A percentile compares a stretch with the other conserved stretches of the same genome.
phyloP scores from a whole-genome alignment of 768 basidiomycete genomes.

The Termitomyces sp. region DNA sequence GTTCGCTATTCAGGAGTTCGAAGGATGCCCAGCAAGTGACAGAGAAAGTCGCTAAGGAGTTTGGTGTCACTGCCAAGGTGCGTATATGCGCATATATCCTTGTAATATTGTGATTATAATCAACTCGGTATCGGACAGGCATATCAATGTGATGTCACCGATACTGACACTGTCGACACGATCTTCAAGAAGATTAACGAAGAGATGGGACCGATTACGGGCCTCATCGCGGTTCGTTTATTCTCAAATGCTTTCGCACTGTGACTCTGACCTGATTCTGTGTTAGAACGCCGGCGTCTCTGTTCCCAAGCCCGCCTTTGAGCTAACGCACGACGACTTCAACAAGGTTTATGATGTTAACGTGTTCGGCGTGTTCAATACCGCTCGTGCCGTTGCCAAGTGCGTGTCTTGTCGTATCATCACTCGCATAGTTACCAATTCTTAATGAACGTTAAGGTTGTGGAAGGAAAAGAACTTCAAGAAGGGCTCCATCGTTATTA shows the following conservation, averaged over 20 bases:
- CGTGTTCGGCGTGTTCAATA: slow-evolving; percentile 67
- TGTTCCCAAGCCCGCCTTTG: slow-evolving; percentile 58
- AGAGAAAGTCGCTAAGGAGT: slow-evolving; percentile 43
- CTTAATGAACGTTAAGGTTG: slow-evolving; percentile 28
- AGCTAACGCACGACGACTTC: slow-evolving; percentile 57
- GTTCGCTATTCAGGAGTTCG: slow-evolving; percentile 37
- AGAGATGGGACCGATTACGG: slow-evolving; percentile 48
- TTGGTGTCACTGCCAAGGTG: slow-evolving; percentile 42
- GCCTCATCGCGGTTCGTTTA: slow-evolving; percentile 57
- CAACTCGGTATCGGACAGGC: slow-evolving; percentile 34
- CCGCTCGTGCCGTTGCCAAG: slow-evolving; percentile 57
- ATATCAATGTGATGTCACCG: slow-evolving; percentile 60
- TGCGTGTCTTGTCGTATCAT: slow-evolving; percentile 20
- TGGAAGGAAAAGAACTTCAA: slow-evolving; percentile 38
- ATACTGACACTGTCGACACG: slow-evolving; percentile 44
- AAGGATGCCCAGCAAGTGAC: slow-evolving; percentile 49
- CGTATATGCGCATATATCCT: slow-evolving; percentile 11
- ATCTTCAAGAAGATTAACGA: slow-evolving; percentile 47
- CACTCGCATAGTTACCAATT: too few species aligned
- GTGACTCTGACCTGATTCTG: background rate
- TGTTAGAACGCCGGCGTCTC: slow-evolving; percentile 61
- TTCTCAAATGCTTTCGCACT: too few species aligned
- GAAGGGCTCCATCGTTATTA: slow-evolving; percentile 59
- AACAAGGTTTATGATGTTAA: slow-evolving; percentile 54
- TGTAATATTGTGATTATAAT: background rate